These are phyloP conservation scores for Erucastrum elatum DNA, from an alignment of 345 rosid genomes.

Conservation along the genomic window DNA sequence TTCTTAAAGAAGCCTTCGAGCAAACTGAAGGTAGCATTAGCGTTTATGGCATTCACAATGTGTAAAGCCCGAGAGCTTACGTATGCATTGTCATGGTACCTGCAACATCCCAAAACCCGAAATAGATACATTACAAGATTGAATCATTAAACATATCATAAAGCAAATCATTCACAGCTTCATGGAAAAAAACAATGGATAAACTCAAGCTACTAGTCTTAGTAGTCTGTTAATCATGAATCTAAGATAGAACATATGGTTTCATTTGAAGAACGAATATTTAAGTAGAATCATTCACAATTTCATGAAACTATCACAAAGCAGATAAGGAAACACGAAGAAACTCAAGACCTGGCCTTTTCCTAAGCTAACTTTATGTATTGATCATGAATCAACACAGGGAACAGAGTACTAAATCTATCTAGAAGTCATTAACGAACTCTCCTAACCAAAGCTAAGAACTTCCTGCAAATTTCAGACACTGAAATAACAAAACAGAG, in stretches of 20 bases:
- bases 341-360: too few relatives aligned
- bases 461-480: too few relatives aligned
- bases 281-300: too few relatives aligned
- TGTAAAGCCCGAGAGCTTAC: constrained; percentile 39
- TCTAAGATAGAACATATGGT: too few relatives aligned
- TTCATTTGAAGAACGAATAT: too few relatives aligned
- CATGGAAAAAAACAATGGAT: neutral
- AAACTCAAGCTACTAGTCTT: neutral
- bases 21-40: constrained; percentile 26
- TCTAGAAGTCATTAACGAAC: neutral
- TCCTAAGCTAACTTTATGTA: too few relatives aligned
- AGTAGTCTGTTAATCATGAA: too few relatives aligned
- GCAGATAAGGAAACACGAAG: too few relatives aligned
- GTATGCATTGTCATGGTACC: constrained; percentile 43
- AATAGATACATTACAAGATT: neutral
- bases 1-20: constrained; percentile 38
- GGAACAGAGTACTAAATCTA: neutral
- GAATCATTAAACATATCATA: neutral
- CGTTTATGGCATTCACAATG: constrained; percentile 28
- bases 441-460: too few relatives aligned
- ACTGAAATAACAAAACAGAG: too few relatives aligned
- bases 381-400: neutral
- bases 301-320: too few relatives aligned
- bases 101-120: constrained; percentile 16
- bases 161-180: neutral